Evolutionary conservation across 1,139 yeast genomes (phyloP).

Genomic region (Kodamaea fungicola): DNA sequence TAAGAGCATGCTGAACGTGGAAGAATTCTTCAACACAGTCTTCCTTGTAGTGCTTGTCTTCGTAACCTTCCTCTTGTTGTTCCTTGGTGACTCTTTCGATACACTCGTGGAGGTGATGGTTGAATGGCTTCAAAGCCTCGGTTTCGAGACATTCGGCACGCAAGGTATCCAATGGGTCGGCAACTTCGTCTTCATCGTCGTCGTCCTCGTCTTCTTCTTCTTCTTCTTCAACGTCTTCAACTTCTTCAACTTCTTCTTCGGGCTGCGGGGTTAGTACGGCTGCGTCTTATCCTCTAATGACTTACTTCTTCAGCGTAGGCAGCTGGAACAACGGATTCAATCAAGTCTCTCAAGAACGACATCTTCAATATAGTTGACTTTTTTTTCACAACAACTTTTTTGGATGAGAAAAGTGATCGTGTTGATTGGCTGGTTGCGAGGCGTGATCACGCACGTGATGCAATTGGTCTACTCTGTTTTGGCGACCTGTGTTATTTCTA

Average conservation of each 20-base stretch:
- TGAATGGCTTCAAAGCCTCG: slow-evolving; percentile 66
- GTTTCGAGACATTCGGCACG: slow-evolving; percentile 67
- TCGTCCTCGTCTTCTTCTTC: slow-evolving; percentile 60
- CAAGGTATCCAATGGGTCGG: slow-evolving; percentile 66
- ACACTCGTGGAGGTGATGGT: slow-evolving; percentile 94
- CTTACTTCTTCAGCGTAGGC: slow-evolving; percentile 84
- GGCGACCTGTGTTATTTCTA: too few species aligned
- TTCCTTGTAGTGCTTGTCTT: slow-evolving; percentile 78
- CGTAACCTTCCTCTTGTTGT: slow-evolving; percentile 80
- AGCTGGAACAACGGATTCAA: slow-evolving; percentile 78
- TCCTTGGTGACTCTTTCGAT: slow-evolving; percentile 89
- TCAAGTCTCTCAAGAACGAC: slow-evolving; percentile 71
- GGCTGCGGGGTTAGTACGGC: slow-evolving; percentile 10
- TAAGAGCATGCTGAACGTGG: slow-evolving; percentile 92
- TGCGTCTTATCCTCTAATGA: slow-evolving; percentile 9
- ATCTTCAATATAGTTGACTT: slow-evolving; percentile 14
- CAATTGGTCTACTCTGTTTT: too few species aligned
- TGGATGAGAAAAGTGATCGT: slow-evolving; percentile 7
- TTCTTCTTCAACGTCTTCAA: slow-evolving; percentile 43
- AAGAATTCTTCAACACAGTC: slow-evolving; percentile 97
- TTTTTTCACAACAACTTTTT: slow-evolving; percentile 7
- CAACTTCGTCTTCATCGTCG: slow-evolving; percentile 72
- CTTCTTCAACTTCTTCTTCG: slow-evolving; percentile 28
- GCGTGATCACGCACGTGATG: slow-evolving; percentile 1
- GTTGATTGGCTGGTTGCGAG: slow-evolving; percentile 21